Conservation (phyloP, 2,329 filamentous ascomycete species). For the Pyrenophora tritici-repentis region DNA sequence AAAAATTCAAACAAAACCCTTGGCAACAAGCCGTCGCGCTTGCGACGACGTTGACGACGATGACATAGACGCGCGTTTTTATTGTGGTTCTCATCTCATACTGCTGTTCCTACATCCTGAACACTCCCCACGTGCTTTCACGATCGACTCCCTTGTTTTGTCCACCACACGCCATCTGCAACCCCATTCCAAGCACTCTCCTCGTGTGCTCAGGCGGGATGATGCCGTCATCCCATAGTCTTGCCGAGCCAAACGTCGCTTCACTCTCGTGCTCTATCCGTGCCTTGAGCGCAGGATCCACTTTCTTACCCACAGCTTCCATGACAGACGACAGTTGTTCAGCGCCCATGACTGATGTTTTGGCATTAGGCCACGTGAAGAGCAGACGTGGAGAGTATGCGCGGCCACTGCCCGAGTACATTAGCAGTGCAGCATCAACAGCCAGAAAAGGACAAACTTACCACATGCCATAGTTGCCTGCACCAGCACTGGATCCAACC, state of each 20-base stretch:
- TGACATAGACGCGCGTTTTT: constrained; percentile 5
- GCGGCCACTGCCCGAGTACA: constrained; percentile 63
- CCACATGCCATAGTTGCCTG: constrained; percentile 98
- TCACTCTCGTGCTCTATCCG: constrained; percentile 91
- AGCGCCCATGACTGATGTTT: constrained; percentile 92
- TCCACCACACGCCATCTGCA: constrained; percentile 53
- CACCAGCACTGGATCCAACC: constrained; percentile 89
- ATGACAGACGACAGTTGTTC: constrained; percentile 93
- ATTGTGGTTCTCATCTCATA: neutral
- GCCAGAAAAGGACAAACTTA: constrained; percentile 44
- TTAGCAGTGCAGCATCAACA: neutral
- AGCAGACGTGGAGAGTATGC: constrained; percentile 90
- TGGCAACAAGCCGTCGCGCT: neutral
- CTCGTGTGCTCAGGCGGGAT: constrained; percentile 57
- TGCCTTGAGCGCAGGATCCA: constrained; percentile 77
- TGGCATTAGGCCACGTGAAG: constrained; percentile 98
- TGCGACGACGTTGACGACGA: neutral
- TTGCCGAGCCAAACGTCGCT: constrained; percentile 82
- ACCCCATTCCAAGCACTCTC: constrained; percentile 54
- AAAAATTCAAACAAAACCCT: neutral
- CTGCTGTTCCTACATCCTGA: constrained; percentile 44
- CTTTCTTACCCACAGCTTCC: constrained; percentile 86
- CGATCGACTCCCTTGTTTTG: constrained; percentile 40
- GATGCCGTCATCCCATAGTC: constrained; percentile 75
- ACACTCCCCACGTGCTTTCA: constrained; percentile 48